Evolutionary conservation across 2,329 filamentous ascomycete genomes (phyloP).

Genomic region (Trichoderma cornu-damae): DNA sequence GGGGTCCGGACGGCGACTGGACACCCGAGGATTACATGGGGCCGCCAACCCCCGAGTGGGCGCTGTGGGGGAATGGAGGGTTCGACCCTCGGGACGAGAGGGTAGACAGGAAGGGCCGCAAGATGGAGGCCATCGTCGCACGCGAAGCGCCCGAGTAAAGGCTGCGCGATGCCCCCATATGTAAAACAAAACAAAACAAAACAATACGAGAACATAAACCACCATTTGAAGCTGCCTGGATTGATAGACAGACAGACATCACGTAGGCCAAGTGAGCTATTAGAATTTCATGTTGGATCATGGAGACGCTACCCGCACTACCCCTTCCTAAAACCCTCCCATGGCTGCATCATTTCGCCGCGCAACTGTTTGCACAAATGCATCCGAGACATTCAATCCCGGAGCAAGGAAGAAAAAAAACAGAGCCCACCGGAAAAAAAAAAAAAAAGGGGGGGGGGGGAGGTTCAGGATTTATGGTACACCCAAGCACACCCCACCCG

Average conservation of each 20-base stretch:
- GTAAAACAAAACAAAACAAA: not conserved
- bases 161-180: not conserved
- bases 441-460: too few relatives aligned
- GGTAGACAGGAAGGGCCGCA: slow-evolving; percentile 79
- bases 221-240: not conserved
- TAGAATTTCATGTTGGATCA: slow-evolving; percentile 28
- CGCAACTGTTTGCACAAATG: slow-evolving; percentile 40
- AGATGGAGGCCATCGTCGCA: slow-evolving; percentile 43
- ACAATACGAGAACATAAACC: not conserved
- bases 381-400: slow-evolving; percentile 27
- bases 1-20: slow-evolving; percentile 63
- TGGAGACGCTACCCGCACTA: slow-evolving; percentile 30
- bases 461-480: slow-evolving; percentile 35
- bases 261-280: not conserved
- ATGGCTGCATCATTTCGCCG: slow-evolving; percentile 30
- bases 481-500: slow-evolving; percentile 21
- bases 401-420: slow-evolving; percentile 34
- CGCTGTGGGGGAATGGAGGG: slow-evolving; percentile 86
- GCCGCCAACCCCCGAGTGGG: slow-evolving; percentile 83
- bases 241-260: too few relatives aligned
- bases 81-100: slow-evolving; percentile 88
- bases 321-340: slow-evolving; percentile 30
- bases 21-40: slow-evolving; percentile 88
- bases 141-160: slow-evolving; percentile 28
- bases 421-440: not conserved